Percentiles rank a stretch among this genome's conserved stretches.
phyloP scores from a whole-genome alignment of 2,329 filamentous ascomycete genomes.

The Fusarium papillatum region DNA sequence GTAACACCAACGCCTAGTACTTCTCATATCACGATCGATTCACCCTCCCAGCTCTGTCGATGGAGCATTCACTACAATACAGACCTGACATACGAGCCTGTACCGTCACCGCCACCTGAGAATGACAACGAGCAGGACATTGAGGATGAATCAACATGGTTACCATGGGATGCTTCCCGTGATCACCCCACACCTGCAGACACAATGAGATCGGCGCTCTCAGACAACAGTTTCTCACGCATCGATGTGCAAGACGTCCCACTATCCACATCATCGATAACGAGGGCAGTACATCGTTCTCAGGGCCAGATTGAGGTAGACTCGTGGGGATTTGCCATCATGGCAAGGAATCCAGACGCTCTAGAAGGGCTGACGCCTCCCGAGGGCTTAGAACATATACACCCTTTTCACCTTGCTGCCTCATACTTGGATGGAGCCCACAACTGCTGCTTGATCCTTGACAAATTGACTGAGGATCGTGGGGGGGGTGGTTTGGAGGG shows the following conservation, averaged over 20 bases:
- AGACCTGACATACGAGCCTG: fast-evolving
- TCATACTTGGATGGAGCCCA: neutral
- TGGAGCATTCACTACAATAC: neutral
- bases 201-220: neutral
- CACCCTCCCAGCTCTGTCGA: neutral
- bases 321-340: neutral
- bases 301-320: neutral
- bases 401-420: neutral
- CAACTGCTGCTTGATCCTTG: neutral
- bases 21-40: neutral
- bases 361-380: too few species aligned
- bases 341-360: neutral
- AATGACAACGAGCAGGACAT: neutral
- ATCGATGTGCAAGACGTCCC: neutral
- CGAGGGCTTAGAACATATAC: neutral
- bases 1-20: neutral
- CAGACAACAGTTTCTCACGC: neutral
- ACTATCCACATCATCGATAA: neutral
- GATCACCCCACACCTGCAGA: neutral
- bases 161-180: neutral
- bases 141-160: neutral
- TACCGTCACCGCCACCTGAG: neutral
- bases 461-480: too few species aligned
- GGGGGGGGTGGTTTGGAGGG: too few species aligned
- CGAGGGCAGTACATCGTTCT: neutral